These are phyloP conservation scores for Entomortierella chlamydospora DNA, from an alignment of 192 early-diverging fungal species.

Conservation along the genomic window DNA sequence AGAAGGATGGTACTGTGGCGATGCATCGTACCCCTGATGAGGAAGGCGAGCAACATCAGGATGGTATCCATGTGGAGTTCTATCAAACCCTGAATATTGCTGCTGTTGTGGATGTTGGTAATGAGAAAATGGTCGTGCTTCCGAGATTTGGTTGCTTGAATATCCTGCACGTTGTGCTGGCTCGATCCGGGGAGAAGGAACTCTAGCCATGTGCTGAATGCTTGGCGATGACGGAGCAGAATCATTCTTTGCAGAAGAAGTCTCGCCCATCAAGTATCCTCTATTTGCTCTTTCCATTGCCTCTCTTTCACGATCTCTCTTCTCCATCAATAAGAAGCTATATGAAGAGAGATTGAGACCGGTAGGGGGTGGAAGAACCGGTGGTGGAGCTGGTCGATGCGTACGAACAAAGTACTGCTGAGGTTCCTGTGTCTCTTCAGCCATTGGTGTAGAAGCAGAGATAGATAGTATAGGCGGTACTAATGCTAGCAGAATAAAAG, in stretches of 20 bases:
- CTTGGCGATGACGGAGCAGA: constrained; percentile 4
- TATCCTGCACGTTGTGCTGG: constrained; percentile 1
- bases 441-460: constrained; percentile 44
- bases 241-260: constrained; percentile 4
- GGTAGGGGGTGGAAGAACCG: constrained; percentile 28
- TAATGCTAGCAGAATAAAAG: neutral
- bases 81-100: constrained; percentile 6
- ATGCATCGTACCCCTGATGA: constrained; percentile 5
- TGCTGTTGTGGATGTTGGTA: no score
- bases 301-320: constrained; percentile 50
- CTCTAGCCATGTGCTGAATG: constrained; percentile 12
- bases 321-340: constrained; percentile 51
- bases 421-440: constrained; percentile 33
- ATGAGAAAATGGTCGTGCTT: neutral
- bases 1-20: constrained; percentile 16
- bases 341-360: constrained; percentile 50
- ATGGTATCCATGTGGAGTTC: constrained; percentile 2
- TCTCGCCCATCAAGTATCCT: constrained; percentile 29
- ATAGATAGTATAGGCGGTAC: constrained; percentile 36
- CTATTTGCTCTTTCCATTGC: constrained; percentile 45
- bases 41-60: neutral
- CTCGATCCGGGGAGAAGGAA: constrained; percentile 29
- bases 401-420: constrained; percentile 46
- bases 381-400: constrained; percentile 24
- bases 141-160: neutral